phyloP scores from a whole-genome alignment of 2,329 filamentous ascomycete species.

The Fusarium citri region DNA sequence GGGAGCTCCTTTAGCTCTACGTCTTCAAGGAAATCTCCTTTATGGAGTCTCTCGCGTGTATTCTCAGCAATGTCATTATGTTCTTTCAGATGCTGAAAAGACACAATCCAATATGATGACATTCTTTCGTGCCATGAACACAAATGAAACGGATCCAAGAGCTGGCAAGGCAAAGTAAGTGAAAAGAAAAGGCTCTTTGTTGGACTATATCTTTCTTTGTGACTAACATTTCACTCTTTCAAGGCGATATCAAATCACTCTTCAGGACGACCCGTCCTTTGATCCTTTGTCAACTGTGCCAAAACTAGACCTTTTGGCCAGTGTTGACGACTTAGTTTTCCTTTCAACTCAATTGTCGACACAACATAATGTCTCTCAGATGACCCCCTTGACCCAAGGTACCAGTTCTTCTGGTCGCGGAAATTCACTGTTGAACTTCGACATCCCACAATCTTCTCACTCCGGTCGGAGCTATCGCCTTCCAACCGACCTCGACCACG shows the following conservation, averaged over 20 bases:
- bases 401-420: slow-evolving; percentile 48
- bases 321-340: slow-evolving; percentile 49
- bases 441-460: slow-evolving; percentile 52
- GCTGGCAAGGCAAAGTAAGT: slow-evolving; percentile 77
- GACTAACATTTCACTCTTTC: slow-evolving; percentile 9
- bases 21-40: slow-evolving; percentile 89
- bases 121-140: slow-evolving; percentile 67
- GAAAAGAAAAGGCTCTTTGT: slow-evolving; percentile 41
- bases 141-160: slow-evolving; percentile 73
- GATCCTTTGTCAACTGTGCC: slow-evolving; percentile 50
- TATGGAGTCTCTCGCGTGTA: slow-evolving; percentile 89
- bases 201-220: slow-evolving; percentile 39
- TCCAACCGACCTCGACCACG: slow-evolving; percentile 50
- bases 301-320: slow-evolving; percentile 52
- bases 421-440: slow-evolving; percentile 47
- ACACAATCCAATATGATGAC: slow-evolving; percentile 79
- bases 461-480: slow-evolving; percentile 50
- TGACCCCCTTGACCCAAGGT: slow-evolving; percentile 56
- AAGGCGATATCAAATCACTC: slow-evolving; percentile 79
- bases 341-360: slow-evolving; percentile 54
- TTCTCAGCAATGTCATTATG: slow-evolving; percentile 86
- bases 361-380: slow-evolving; percentile 56
- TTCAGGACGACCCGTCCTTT: slow-evolving; percentile 87
- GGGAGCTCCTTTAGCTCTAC: slow-evolving; percentile 86
- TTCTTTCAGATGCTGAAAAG: slow-evolving; percentile 82